Base-by-base conservation (phyloP, 768 basidiomycete genomes). In the Mycena chlorophos region DNA sequence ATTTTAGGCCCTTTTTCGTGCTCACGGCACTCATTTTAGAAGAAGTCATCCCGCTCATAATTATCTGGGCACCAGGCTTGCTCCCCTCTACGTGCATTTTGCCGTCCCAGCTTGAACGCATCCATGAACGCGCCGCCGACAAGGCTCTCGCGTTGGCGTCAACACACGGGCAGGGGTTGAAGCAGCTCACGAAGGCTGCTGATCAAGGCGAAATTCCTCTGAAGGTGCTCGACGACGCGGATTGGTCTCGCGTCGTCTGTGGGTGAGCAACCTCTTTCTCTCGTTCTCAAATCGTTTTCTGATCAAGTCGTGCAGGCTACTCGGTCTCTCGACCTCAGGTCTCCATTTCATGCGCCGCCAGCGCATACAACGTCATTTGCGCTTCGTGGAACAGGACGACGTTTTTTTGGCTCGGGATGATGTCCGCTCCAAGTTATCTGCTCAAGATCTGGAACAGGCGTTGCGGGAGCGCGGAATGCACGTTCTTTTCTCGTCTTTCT, bases 51-150 rank as follows among this genome's bases (percentile, higher is more conserved):
- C 92, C 92, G 14, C 78, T 94, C 58, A 82, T 93, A 58, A 90
- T 90, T 25, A 82, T 94, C 57, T 94, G 90, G 65, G 85, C 83
- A n/a, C 92, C 92, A 2, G 83, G 81, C 66, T 79, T 91, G 74
- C 82, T 94, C 25, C 92, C 92, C 1, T 93, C 91, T 2, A 94
- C 92, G 0, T 93, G 91, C 66, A 78, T 94, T 52, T 80, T 94
- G 4, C 89, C 92, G 1, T 85, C 88, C 13, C 92, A 94, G 72
- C 83, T 79, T 31, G 76, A 66, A 68, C 87, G 74, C 73, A 93
- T 73, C 76, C 87, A 72, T 66, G 76, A 68, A 58, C 77, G 68
- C 76, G 84, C 73, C 69, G 78, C 64, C 62, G 78, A 70, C 65
- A 82, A 85, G 63, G 75, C 81, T 14, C 64, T 72, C 4, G 72